Percentiles rank a stretch among this genome's conserved stretches.
Evolutionary conservation across 176 grass and related monocot species (phyloP).

Genomic region (Aegilops tauschii): DNA sequence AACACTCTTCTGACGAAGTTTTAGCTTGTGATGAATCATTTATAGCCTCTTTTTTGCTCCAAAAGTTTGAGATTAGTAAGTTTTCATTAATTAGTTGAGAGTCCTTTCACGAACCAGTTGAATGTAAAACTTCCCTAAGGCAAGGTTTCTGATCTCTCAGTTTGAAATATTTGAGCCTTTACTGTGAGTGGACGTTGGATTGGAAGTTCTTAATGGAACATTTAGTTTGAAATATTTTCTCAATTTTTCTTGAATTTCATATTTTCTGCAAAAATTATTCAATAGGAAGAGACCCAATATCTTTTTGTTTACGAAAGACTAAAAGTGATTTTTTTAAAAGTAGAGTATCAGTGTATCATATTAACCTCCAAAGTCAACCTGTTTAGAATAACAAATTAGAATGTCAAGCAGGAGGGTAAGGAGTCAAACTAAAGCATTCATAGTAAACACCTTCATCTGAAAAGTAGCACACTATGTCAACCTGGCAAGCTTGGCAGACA

Average conservation of each 20-base stretch:
- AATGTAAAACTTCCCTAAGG: not conserved
- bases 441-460: not conserved
- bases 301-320: not conserved
- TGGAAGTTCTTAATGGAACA: not conserved
- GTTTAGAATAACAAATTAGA: not conserved
- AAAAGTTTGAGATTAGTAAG: no score
- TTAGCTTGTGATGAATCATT: not conserved
- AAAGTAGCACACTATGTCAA: not conserved
- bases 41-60: not conserved
- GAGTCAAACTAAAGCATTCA: not conserved
- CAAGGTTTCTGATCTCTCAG: not conserved
- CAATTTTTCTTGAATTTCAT: not conserved
- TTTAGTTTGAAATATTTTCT: not conserved
- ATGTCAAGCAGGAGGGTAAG: conserved; percentile 2
- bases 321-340: not conserved
- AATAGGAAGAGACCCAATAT: not conserved
- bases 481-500: not conserved
- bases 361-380: conserved; percentile 1
- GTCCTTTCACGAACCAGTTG: not conserved
- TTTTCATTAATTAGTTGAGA: not conserved
- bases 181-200: not conserved
- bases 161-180: not conserved
- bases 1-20: not conserved
- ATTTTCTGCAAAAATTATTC: not conserved
- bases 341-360: not conserved